Conservation (phyloP, 345 rosid species). For the Aurinia saxatilis region DNA sequence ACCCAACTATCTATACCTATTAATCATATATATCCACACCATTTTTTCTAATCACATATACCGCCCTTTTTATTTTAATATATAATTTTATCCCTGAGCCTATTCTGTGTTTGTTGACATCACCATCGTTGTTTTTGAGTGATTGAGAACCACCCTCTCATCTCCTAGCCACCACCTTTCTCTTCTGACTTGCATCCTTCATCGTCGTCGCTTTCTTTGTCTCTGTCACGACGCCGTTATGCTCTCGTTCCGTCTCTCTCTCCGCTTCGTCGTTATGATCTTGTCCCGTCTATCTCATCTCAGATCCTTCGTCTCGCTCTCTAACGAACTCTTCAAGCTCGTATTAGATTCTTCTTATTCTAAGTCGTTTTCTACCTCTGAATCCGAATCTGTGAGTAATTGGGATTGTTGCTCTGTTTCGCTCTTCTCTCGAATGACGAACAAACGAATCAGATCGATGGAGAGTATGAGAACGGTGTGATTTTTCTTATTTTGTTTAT, state of each 20-base stretch:
- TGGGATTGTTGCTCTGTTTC: conserved; percentile 74
- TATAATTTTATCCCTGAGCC: too few relatives aligned
- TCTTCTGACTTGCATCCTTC: conserved; percentile 23
- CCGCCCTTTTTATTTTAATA: too few relatives aligned
- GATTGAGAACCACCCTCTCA: too few relatives aligned
- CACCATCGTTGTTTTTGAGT: too few relatives aligned
- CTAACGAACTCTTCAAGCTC: conserved; percentile 60
- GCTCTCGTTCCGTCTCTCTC: conserved; percentile 60
- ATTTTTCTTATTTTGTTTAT: too few relatives aligned
- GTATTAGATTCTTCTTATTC: too few relatives aligned
- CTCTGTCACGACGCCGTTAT: conserved; percentile 47
- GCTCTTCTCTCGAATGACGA: conserved; percentile 43
- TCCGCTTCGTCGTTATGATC: conserved; percentile 50
- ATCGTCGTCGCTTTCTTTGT: conserved; percentile 39
- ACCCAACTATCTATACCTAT: too few relatives aligned
- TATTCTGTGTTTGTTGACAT: too few relatives aligned
- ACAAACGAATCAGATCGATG: conserved; percentile 48
- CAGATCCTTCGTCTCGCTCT: too few relatives aligned
- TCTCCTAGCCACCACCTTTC: conserved; percentile 27
- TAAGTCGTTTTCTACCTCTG: background rate
- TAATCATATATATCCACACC: too few relatives aligned
- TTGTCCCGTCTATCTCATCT: conserved; percentile 45
- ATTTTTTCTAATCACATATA: too few relatives aligned
- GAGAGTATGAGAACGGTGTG: too few relatives aligned
- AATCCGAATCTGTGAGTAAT: conserved; percentile 25